Evolutionary conservation across 1,139 yeast genomes (phyloP).

Genomic region (Yamadazyma dendronema): DNA sequence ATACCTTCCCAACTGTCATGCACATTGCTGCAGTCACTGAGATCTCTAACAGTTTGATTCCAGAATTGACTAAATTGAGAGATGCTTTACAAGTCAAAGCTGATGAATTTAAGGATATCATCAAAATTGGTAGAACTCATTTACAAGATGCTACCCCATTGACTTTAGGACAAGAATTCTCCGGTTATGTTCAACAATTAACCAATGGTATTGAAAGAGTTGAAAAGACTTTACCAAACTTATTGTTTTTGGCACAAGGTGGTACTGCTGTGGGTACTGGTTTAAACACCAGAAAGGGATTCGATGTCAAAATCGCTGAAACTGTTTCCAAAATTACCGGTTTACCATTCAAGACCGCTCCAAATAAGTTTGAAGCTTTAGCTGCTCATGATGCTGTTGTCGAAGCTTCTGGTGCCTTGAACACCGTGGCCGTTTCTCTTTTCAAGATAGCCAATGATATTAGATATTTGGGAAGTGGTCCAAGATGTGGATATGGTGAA

Average conservation of each 20-base stretch:
- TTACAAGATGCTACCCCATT: constrained; percentile 98
- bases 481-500: constrained; percentile 99
- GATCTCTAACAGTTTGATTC: constrained; percentile 70
- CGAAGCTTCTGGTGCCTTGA: constrained; percentile 95
- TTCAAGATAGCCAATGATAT: constrained; percentile 97
- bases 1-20: constrained; percentile 99
- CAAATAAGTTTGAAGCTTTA: constrained; percentile 97
- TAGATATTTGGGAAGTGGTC: constrained; percentile 97
- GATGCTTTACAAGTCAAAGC: constrained; percentile 74
- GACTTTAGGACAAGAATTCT: constrained; percentile 96
- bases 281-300: constrained; percentile 87
- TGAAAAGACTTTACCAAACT: constrained; percentile 70
- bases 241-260: constrained; percentile 91
- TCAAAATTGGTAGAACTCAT: constrained; percentile 98
- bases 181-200: constrained; percentile 93
- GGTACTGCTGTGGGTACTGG: constrained; percentile 99
- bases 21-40: constrained; percentile 97
- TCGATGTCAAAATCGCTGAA: constrained; percentile 78
- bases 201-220: constrained; percentile 88
- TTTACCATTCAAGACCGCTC: constrained; percentile 86
- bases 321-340: constrained; percentile 84
- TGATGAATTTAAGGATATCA: constrained; percentile 80
- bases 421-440: constrained; percentile 89
- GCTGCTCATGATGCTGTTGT: constrained; percentile 99
- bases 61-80: constrained; percentile 74